Evolutionary conservation across 768 basidiomycete species (phyloP).

Genomic region (Podaxis sp.): DNA sequence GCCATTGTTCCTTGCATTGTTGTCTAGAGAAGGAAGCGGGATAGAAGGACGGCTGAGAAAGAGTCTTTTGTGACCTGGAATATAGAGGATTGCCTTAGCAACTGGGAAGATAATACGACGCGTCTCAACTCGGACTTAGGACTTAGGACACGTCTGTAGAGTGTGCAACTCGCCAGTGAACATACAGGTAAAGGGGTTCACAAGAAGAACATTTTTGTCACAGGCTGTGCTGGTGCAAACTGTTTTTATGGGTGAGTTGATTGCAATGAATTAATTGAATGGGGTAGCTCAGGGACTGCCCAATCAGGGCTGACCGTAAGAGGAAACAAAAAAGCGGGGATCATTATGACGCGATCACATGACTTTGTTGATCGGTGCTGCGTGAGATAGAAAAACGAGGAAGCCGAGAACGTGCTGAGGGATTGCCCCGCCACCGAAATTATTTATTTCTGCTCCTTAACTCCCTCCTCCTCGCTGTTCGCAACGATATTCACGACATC

Average conservation of each 20-base stretch:
- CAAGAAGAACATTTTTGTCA: too few species aligned
- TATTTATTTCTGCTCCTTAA: conserved; percentile 22
- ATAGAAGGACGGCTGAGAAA: not conserved
- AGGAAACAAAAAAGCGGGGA: conserved; percentile 1
- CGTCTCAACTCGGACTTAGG: not conserved
- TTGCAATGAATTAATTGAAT: too few species aligned
- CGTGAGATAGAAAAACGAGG: conserved; percentile 35
- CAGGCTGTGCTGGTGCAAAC: too few species aligned
- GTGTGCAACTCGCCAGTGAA: not conserved
- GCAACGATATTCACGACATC: conserved; percentile 24
- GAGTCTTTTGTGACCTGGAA: not conserved
- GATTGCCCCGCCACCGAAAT: conserved; percentile 14
- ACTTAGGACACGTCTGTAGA: not conserved
- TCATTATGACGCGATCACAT: conserved; percentile 34
- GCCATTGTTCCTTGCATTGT: not conserved
- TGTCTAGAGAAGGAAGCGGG: not conserved
- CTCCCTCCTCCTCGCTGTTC: conserved; percentile 16
- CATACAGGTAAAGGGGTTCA: too few species aligned
- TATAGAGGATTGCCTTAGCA: not conserved
- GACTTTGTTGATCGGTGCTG: conserved; percentile 36
- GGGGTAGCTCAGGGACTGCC: not conserved
- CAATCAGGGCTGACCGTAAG: not conserved
- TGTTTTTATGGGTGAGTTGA: too few species aligned
- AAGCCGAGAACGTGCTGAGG: conserved; percentile 5
- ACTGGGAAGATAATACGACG: not conserved